Evolutionary conservation across 129 eudicot genomes (phyloP), one percentile per base, ranked within the genome.

Genomic region (Centrapalus pauciflorus): DNA sequence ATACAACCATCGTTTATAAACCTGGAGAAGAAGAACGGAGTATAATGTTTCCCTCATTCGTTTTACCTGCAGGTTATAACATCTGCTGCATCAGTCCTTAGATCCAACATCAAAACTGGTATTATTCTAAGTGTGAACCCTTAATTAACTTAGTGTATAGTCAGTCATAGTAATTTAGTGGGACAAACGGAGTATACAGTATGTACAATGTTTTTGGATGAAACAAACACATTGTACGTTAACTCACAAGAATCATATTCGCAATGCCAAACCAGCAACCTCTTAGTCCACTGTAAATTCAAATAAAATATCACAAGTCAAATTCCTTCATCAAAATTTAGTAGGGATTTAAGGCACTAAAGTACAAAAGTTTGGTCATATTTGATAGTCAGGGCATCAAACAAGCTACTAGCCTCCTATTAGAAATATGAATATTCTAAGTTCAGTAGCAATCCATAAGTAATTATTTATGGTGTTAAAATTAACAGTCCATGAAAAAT

Each of bases 201-300:
- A 69, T 28, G 38, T 26, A 27, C 32, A 40, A 51, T 51, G 32
- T 56, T 67, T 2, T 52, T 16, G 25, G 11, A 52, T 23, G 20
- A 54, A 62, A 3, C 4, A 54, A 34, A 33, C n/a, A 23, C 24
- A 10, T 59, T 10, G 14, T 62, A 64, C 33, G 52, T 65, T 48
- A 58, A 93, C 99, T 93, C 77, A 93, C 99, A 81, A 93, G 89
- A 74, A 93, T 89, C 99, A 93, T 88, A 73, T 93, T 93, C 28
- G 99, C 99, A 52, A 89, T 76, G 78, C 99, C 89, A 79, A 93
- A 93, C 74, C 77, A 82, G 87, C 92, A 79, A 73, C 96, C 96
- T 61, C 99, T 76, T 57, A 89, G 50, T 61, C 99, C 96, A 78
- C 99, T 93, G 90, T 66, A 60, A 72, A 74, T 76, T 71, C 77